These are phyloP conservation scores for Eustoma russellianum DNA, from an alignment of 257 asterid species.

Conservation along the genomic window DNA sequence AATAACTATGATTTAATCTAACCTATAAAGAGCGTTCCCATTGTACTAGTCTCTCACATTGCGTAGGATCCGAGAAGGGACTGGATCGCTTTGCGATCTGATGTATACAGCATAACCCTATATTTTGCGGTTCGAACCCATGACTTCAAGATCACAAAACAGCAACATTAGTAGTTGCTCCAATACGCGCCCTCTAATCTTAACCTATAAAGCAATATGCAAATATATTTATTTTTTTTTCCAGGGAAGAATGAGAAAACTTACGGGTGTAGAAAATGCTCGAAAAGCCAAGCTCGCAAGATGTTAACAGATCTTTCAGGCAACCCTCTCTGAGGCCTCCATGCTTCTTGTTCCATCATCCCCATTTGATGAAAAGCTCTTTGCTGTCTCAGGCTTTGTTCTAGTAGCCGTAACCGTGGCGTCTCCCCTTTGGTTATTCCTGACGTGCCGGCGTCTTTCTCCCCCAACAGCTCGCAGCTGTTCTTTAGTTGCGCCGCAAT, in stretches of 20 bases:
- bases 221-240: no score
- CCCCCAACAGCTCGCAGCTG: slow-evolving; percentile 72
- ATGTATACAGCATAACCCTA: no score
- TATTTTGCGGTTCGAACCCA: no score
- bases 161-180: no score
- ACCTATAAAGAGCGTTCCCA: no score
- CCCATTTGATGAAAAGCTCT: slow-evolving; percentile 92
- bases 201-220: no score
- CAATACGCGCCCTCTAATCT: no score
- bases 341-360: slow-evolving; percentile 94
- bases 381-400: slow-evolving; percentile 80
- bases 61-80: no score
- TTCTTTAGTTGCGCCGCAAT: slow-evolving; percentile 57
- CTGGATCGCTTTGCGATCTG: no score
- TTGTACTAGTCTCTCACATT: no score
- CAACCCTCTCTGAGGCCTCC: slow-evolving; percentile 95
- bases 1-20: no score
- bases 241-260: slow-evolving; percentile 16
- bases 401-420: slow-evolving; percentile 73
- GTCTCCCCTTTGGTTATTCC: slow-evolving; percentile 95
- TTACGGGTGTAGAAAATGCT: slow-evolving; percentile 97
- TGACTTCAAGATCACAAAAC: no score
- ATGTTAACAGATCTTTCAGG: slow-evolving; percentile 96
- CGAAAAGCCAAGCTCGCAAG: slow-evolving; percentile 96
- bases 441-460: slow-evolving; percentile 59